Evolutionary conservation across 2,329 filamentous ascomycete genomes (phyloP), one percentile per base, ranked within the genome.

Genomic region (Balansia obtecta): DNA sequence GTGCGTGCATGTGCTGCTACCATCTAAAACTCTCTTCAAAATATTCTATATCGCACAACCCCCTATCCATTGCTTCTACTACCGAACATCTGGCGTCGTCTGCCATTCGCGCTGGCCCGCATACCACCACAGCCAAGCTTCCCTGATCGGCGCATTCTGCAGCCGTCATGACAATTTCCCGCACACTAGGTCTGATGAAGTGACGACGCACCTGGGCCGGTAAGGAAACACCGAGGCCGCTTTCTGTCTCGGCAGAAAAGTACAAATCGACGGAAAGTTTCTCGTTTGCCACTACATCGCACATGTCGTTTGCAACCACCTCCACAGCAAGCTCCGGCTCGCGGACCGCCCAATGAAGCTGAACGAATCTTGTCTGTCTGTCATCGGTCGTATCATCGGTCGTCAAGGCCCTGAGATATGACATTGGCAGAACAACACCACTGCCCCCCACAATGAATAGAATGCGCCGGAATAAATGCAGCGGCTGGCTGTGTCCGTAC

Each of bases 371-470:
- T 0, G 59, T 56, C 1, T 49, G 48, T 4, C 52, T 50, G 0
- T 49, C 41, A 4, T 50, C 27, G 3, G 46, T 53, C 1, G 61
- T 55, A 0, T 48, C 41, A 4, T 50, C 27, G 3, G 47, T 53
- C 1, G 61, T 55, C 7, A 71, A 58, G 0, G 50, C 44, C 1
- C 58, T 53, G 2, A 71, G 54, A 49, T 74, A 69, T 1, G 70
- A 67, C 0, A 73, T 54, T 0, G 71, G 63, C 0, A 69, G 63
- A 15, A 70, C 71, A 13, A 74, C 65, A 0, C 71, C 71, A 45
- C 68, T 73, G 0, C 71, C 71, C 1, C 71, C 71, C 0, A 68
- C 68, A 4, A 74, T 56, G 50, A 74, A 73, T 0, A 73, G 51
- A 1, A 73, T 56, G 20, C 64, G 63, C 12, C 66, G 61, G 42